Evolutionary conservation across 139 green algal species (phyloP).

Genomic region (Zygnema cylindricum): DNA sequence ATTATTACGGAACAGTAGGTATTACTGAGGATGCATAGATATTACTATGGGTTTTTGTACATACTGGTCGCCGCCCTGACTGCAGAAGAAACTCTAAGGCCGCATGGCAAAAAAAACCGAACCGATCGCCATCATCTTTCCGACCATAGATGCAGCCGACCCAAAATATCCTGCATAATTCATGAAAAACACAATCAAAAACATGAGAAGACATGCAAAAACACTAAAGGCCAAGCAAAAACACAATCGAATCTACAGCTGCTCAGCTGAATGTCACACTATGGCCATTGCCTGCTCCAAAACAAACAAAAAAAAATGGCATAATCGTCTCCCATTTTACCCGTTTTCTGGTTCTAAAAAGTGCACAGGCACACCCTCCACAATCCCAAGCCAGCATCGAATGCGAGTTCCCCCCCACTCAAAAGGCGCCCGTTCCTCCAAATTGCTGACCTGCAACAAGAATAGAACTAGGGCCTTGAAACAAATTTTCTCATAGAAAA

Average conservation of each 20-base stretch:
- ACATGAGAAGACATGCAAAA: too few relatives aligned
- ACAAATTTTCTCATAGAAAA: too few relatives aligned
- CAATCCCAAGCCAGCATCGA: constrained; percentile 49
- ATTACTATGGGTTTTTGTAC: too few relatives aligned
- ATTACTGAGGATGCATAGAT: too few relatives aligned
- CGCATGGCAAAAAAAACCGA: constrained; percentile 87
- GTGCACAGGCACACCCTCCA: constrained; percentile 62
- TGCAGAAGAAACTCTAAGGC: constrained; percentile 69
- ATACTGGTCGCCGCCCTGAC: constrained; percentile 52
- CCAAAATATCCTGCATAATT: constrained; percentile 78
- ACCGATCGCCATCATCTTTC: constrained; percentile 80
- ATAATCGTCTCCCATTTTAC: too few relatives aligned
- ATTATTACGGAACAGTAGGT: too few relatives aligned
- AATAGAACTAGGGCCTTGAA: neutral
- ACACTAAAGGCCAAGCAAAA: too few relatives aligned
- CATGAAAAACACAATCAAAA: too few relatives aligned
- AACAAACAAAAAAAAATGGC: too few relatives aligned
- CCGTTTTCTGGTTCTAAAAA: constrained; percentile 66
- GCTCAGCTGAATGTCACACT: too few relatives aligned
- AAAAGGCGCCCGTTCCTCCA: constrained; percentile 77
- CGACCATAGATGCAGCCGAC: constrained; percentile 82
- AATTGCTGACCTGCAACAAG: constrained; percentile 7
- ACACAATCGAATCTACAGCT: too few relatives aligned
- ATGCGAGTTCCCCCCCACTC: constrained; percentile 70
- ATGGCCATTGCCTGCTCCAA: too few relatives aligned